Conservation (phyloP, 495 filamentous ascomycete species). For the Saxophila tyrrhenica region DNA sequence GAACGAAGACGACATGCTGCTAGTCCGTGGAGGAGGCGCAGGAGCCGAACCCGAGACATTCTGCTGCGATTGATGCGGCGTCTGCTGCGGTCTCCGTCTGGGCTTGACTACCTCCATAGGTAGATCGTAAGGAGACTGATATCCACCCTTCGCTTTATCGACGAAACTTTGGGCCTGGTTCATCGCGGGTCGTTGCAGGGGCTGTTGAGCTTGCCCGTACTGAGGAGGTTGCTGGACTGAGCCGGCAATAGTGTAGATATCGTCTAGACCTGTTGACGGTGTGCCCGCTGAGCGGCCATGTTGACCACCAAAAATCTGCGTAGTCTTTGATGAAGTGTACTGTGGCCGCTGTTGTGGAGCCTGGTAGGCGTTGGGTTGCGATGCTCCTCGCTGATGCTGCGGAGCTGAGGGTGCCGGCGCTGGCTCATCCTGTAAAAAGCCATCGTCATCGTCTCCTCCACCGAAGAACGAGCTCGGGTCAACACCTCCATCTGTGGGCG, state of each 20-base stretch:
- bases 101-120: constrained; percentile 75
- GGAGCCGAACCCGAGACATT: constrained; percentile 14
- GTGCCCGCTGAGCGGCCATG: constrained; percentile 14
- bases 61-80: constrained; percentile 12
- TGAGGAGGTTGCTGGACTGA: neutral
- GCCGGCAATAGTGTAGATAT: constrained; percentile 11
- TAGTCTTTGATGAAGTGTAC: neutral
- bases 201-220: constrained; percentile 29
- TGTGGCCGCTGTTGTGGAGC: neutral
- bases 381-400: constrained; percentile 3
- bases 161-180: constrained; percentile 61
- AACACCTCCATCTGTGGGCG: constrained; percentile 32
- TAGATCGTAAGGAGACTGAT: constrained; percentile 86
- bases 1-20: constrained; percentile 39
- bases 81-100: constrained; percentile 37
- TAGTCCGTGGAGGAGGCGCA: constrained; percentile 48
- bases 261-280: constrained; percentile 16
- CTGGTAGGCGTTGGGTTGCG: neutral
- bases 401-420: neutral
- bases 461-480: constrained; percentile 49
- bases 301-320: neutral
- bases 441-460: constrained; percentile 62
- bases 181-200: constrained; percentile 25
- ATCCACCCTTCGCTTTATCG: constrained; percentile 79
- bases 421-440: constrained; percentile 51